A percentile compares a stretch with the other conserved stretches of the same genome.
Evolutionary conservation across 768 basidiomycete species (phyloP).

Genomic region (Coprinellus aureogranulatus): DNA sequence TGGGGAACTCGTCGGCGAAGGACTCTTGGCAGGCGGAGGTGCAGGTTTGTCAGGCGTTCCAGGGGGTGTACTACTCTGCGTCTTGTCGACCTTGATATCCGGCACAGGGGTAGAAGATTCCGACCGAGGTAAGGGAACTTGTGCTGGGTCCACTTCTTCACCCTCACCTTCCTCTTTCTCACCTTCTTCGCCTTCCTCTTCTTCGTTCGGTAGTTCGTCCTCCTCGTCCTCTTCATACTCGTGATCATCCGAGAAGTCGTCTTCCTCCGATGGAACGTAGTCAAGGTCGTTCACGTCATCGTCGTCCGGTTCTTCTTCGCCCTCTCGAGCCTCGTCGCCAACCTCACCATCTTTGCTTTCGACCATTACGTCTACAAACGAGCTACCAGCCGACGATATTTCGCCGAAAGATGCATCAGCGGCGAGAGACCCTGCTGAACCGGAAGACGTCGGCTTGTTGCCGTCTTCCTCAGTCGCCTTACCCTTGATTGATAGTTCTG

Average conservation of each 20-base stretch:
- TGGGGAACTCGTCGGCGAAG: slow-evolving; percentile 32
- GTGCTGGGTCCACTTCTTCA: slow-evolving; percentile 23
- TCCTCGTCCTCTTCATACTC: slow-evolving; percentile 32
- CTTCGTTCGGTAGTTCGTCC: slow-evolving; percentile 17
- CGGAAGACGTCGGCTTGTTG: background rate
- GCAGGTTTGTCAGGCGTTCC: slow-evolving; percentile 53
- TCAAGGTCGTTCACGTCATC: slow-evolving; percentile 32
- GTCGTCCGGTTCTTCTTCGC: slow-evolving; percentile 21
- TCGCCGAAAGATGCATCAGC: slow-evolving; percentile 3
- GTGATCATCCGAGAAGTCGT: slow-evolving; percentile 22
- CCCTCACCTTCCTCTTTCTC: slow-evolving; percentile 20
- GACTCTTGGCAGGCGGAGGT: slow-evolving; percentile 32
- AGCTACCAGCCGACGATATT: slow-evolving; percentile 20
- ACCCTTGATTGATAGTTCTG: background rate
- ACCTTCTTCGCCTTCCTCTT: slow-evolving; percentile 18
- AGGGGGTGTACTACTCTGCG: slow-evolving; percentile 61
- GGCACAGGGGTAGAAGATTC: slow-evolving; percentile 56
- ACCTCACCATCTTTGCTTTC: background rate
- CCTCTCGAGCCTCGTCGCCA: slow-evolving; percentile 14
- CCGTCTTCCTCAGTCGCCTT: background rate
- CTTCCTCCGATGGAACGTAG: slow-evolving; percentile 13
- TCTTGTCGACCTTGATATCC: slow-evolving; percentile 33
- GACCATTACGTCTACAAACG: slow-evolving; percentile 22
- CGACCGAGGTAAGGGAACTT: slow-evolving; percentile 45
- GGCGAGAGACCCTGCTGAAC: background rate